These are phyloP conservation scores for Gaeumannomyces tritici DNA, from an alignment of 2,329 filamentous ascomycete genomes.

Conservation along the genomic window DNA sequence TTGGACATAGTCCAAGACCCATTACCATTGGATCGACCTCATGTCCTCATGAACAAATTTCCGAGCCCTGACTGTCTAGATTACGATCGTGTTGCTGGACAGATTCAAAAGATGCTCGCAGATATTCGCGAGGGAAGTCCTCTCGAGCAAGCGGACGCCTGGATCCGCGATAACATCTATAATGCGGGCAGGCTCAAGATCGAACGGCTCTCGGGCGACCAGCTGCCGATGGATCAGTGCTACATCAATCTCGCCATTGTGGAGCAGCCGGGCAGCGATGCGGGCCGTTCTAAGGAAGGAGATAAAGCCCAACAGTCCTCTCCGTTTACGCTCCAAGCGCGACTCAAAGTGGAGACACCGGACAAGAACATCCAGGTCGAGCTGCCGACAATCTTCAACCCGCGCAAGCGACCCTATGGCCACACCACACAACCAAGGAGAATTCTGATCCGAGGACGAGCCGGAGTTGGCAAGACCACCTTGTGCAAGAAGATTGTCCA, in stretches of 20 bases:
- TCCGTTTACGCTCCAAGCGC: slow-evolving; percentile 16
- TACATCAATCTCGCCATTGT: slow-evolving; percentile 30
- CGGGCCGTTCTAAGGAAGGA: slow-evolving; percentile 2
- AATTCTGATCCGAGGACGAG: slow-evolving; percentile 25
- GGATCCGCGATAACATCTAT: slow-evolving; percentile 15
- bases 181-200: slow-evolving; percentile 17
- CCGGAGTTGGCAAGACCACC: slow-evolving; percentile 29
- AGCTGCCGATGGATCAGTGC: slow-evolving; percentile 22
- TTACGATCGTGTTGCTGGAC: slow-evolving; percentile 10
- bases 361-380: slow-evolving; percentile 13
- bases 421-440: slow-evolving; percentile 10
- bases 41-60: slow-evolving; percentile 19
- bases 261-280: slow-evolving; percentile 10
- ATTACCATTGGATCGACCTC: slow-evolving; percentile 13
- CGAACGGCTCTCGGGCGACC: slow-evolving; percentile 22
- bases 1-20: slow-evolving; percentile 15
- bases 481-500: slow-evolving; percentile 30
- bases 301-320: slow-evolving; percentile 8
- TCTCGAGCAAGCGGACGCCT: slow-evolving; percentile 12
- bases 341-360: slow-evolving; percentile 17
- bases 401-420: slow-evolving; percentile 10
- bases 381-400: slow-evolving; percentile 17
- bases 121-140: slow-evolving; percentile 9
- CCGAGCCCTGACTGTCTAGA: slow-evolving; percentile 6
- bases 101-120: slow-evolving; percentile 10